Evolutionary conservation across 129 eudicot species (phyloP).

Genomic region (Deinandra increscens): DNA sequence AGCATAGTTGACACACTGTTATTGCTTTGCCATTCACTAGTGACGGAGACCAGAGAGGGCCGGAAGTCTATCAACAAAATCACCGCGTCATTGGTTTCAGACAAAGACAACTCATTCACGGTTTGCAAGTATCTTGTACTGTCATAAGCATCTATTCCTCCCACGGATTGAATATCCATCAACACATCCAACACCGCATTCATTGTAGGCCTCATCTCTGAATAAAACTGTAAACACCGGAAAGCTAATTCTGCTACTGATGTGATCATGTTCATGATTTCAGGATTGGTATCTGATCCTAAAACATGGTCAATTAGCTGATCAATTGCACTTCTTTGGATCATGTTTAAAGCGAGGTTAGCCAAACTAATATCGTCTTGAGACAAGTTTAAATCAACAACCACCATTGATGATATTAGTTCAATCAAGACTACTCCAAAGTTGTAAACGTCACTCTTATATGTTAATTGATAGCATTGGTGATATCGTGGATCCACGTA

Average conservation of each 20-base stretch:
- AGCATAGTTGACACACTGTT: constrained; percentile 38
- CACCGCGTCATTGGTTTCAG: constrained; percentile 45
- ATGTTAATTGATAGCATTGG: constrained; percentile 62
- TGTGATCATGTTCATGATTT: constrained; percentile 57
- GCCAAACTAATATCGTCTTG: constrained; percentile 68
- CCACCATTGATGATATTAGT: constrained; percentile 72
- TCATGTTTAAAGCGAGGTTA: constrained; percentile 64
- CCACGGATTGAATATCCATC: constrained; percentile 36
- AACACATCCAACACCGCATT: constrained; percentile 45
- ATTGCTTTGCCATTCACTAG: constrained; percentile 47
- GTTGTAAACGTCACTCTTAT: constrained; percentile 83
- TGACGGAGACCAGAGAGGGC: constrained; percentile 41
- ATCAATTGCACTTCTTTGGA: constrained; percentile 49
- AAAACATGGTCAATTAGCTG: constrained; percentile 54
- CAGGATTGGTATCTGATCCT: constrained; percentile 44
- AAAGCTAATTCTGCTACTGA: constrained; percentile 72
- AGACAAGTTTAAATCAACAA: constrained; percentile 61
- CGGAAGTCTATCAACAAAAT: constrained; percentile 41
- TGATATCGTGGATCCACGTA: constrained; percentile 81
- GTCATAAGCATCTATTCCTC: neutral
- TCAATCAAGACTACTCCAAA: constrained; percentile 82
- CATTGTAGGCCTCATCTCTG: constrained; percentile 80
- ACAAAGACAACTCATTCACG: constrained; percentile 24
- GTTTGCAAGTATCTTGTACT: constrained; percentile 1
- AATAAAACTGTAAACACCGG: constrained; percentile 61